These are phyloP conservation scores for Malassezia equina DNA, from an alignment of 1,284 basidiomycete species.

Conservation along the genomic window DNA sequence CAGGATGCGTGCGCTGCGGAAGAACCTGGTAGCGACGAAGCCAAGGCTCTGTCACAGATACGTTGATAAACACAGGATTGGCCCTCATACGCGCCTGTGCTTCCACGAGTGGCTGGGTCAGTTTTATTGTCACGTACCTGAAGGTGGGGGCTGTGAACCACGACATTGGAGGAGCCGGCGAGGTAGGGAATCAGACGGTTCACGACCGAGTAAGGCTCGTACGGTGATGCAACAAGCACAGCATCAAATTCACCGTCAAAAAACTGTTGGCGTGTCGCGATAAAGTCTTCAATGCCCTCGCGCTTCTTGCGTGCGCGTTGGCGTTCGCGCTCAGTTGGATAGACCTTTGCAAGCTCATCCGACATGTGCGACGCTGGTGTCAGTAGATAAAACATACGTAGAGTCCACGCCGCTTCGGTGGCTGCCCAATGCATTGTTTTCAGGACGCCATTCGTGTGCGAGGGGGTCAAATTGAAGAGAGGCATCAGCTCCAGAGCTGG, in stretches of 20 bases:
- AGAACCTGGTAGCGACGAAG: slow-evolving; percentile 82
- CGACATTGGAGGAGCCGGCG: slow-evolving; percentile 72
- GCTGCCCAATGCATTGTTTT: slow-evolving; percentile 34
- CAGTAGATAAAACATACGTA: slow-evolving; percentile 2
- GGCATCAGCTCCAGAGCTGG: slow-evolving; percentile 77
- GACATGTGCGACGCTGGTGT: slow-evolving; percentile 14
- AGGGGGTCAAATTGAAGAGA: slow-evolving; percentile 60
- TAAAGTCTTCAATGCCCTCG: slow-evolving; percentile 9
- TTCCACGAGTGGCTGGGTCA: slow-evolving; percentile 57
- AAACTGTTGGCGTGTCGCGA: slow-evolving; percentile 62
- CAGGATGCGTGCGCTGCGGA: slow-evolving; percentile 88
- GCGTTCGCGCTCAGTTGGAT: slow-evolving; percentile 14
- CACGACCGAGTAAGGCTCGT: slow-evolving; percentile 74
- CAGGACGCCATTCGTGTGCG: slow-evolving; percentile 34
- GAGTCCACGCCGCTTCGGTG: slow-evolving; percentile 26
- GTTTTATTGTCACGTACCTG: slow-evolving; percentile 34
- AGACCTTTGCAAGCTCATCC: slow-evolving; percentile 10
- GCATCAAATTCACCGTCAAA: slow-evolving; percentile 60
- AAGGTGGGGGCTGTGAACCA: slow-evolving; percentile 71
- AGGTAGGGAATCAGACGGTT: slow-evolving; percentile 66
- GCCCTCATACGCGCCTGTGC: slow-evolving; percentile 64
- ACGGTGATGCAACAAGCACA: slow-evolving; percentile 70
- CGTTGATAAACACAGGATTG: slow-evolving; percentile 62
- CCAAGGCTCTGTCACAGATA: slow-evolving; percentile 78
- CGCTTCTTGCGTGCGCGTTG: slow-evolving; percentile 16